A percentile compares a stretch with the other conserved stretches of the same genome.
These are phyloP conservation scores for Scedosporium aurantiacum DNA, from an alignment of 2,329 filamentous ascomycete species.

Conservation along the genomic window DNA sequence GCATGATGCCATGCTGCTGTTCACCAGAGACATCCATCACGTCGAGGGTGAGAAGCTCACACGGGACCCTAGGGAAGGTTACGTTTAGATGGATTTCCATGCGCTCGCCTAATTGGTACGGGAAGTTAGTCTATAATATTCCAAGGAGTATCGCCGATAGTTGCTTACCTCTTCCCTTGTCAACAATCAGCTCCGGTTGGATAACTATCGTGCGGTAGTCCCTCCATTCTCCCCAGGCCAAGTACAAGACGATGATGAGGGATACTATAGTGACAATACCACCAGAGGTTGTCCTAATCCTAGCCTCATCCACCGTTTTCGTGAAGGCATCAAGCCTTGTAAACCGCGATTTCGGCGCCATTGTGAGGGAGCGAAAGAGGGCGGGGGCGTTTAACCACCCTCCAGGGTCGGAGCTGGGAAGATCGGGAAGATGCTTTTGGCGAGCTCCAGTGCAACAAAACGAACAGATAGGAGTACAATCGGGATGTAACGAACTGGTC, in stretches of 20 bases:
- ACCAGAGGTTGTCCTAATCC: slow-evolving; percentile 88
- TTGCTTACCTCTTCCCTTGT: slow-evolving; percentile 77
- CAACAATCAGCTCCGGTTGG: slow-evolving; percentile 86
- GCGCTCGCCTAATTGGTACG: slow-evolving; percentile 60
- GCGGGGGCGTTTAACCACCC: not conserved
- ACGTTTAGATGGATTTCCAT: slow-evolving; percentile 99
- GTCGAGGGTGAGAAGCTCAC: slow-evolving; percentile 89
- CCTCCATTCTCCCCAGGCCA: slow-evolving; percentile 90
- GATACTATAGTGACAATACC: slow-evolving; percentile 91
- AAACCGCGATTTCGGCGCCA: slow-evolving; percentile 89
- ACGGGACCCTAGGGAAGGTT: slow-evolving; percentile 86
- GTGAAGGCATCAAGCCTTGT: slow-evolving; percentile 97
- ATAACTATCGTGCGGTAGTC: slow-evolving; percentile 83
- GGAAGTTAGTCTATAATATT: slow-evolving; percentile 12
- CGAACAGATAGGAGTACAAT: not conserved
- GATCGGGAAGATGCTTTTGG: not conserved
- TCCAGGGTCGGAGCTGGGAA: not conserved
- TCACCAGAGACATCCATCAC: slow-evolving; percentile 99
- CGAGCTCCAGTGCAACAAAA: not conserved
- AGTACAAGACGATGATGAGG: slow-evolving; percentile 74
- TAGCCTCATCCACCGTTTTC: slow-evolving; percentile 96
- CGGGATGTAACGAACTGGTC: not conserved
- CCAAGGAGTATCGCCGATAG: not conserved
- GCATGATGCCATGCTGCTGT: slow-evolving; percentile 86
- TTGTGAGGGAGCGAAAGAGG: slow-evolving; percentile 24